Conservation (phyloP, 1,284 basidiomycete genomes). For the Papiliotrema laurentii region DNA sequence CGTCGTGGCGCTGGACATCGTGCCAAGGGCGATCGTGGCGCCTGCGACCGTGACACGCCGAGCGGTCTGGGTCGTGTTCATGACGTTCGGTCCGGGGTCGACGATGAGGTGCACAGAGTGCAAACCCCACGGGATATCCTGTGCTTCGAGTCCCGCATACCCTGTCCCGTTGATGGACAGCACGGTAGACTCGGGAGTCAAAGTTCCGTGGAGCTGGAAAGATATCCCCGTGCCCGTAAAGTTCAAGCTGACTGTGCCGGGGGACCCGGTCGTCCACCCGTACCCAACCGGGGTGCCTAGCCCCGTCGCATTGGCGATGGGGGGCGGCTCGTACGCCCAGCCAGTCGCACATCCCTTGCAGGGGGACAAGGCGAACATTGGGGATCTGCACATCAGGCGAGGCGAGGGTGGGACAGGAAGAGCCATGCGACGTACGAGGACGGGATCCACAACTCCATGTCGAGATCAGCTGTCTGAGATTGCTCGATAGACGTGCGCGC, state of each 20-base stretch:
- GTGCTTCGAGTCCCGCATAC: background rate
- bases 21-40: conserved; percentile 13
- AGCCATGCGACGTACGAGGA: conserved; percentile 15
- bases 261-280: background rate
- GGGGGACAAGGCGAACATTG: conserved; percentile 21
- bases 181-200: conserved; percentile 9
- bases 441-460: conserved; percentile 20
- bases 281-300: background rate
- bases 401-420: background rate
- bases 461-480: no score
- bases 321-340: conserved; percentile 7
- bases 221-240: conserved; percentile 9
- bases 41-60: no score
- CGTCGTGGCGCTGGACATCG: conserved; percentile 7
- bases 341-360: conserved; percentile 23
- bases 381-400: conserved; percentile 19
- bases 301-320: background rate
- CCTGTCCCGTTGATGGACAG: conserved; percentile 14
- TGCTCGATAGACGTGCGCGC: no score
- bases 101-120: no score
- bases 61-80: no score
- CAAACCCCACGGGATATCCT: conserved; percentile 14
- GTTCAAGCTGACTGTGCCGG: background rate
- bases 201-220: conserved; percentile 7
- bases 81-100: no score